phyloP scores from a whole-genome alignment of 2,329 filamentous ascomycete genomes.

The Pseudogymnoascus sp. region DNA sequence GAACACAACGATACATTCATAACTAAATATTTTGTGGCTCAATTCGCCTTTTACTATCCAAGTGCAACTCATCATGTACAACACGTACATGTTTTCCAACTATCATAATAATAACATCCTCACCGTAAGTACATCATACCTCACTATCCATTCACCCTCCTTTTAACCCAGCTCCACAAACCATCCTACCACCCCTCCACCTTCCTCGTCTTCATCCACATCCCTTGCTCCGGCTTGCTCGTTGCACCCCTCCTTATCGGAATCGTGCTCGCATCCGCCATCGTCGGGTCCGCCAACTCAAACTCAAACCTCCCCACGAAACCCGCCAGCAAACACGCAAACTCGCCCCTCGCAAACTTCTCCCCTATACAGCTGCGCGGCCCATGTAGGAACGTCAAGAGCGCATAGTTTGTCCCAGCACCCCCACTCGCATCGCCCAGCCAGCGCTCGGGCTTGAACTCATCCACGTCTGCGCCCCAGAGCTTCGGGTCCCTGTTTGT shows the following conservation, averaged over 20 bases:
- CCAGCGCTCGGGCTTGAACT: conserved; percentile 77
- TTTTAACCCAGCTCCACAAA: neutral
- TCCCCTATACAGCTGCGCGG: conserved; percentile 79
- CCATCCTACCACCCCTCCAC: conserved; percentile 54
- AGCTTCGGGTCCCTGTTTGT: conserved; percentile 60
- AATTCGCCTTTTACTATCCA: no score
- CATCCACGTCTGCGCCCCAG: conserved; percentile 68
- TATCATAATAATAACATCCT: neutral
- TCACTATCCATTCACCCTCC: neutral
- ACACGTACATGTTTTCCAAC: neutral
- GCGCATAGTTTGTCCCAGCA: conserved; percentile 66
- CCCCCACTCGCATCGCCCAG: conserved; percentile 57
- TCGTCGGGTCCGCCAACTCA: conserved; percentile 29
- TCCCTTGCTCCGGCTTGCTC: conserved; percentile 60
- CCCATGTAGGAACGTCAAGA: conserved; percentile 78
- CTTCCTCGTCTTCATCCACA: conserved; percentile 59
- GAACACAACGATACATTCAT: no score
- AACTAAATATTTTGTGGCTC: no score
- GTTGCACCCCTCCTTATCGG: conserved; percentile 64
- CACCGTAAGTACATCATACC: neutral
- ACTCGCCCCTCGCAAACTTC: conserved; percentile 73
- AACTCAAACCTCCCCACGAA: conserved; percentile 70
- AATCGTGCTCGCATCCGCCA: conserved; percentile 56
- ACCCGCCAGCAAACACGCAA: conserved; percentile 71
- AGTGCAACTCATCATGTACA: neutral